Evolutionary conservation across 257 asterid genomes (phyloP).

Genomic region (Avicennia marina): DNA sequence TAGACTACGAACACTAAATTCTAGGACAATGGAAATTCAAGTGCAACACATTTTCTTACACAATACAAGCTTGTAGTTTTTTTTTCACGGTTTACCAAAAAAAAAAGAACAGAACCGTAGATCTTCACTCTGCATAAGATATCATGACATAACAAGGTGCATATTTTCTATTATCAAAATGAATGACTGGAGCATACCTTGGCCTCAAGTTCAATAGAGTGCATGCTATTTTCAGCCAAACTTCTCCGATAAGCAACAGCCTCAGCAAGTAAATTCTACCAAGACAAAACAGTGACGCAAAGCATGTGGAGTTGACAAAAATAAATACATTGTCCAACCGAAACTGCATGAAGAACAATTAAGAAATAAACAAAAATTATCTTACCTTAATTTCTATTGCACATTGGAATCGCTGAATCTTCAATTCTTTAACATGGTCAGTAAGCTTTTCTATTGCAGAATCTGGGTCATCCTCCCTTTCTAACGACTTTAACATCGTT

Average conservation of each 20-base stretch:
- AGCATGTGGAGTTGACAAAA: constrained; percentile 18
- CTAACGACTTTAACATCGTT: constrained; percentile 49
- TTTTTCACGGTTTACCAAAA: no score
- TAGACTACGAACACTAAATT: not conserved
- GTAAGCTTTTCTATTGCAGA: constrained; percentile 39
- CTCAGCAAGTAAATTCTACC: constrained; percentile 61
- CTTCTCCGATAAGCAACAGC: constrained; percentile 67
- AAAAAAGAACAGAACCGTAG: not conserved
- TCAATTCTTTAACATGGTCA: constrained; percentile 53
- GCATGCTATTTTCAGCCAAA: constrained; percentile 61
- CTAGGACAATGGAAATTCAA: not conserved
- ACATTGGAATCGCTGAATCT: constrained; percentile 48
- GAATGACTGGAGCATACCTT: constrained; percentile 43
- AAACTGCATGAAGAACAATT: constrained; percentile 21
- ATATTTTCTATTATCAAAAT: constrained; percentile 7
- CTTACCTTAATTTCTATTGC: constrained; percentile 64
- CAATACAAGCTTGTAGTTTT: not conserved
- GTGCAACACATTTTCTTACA: not conserved
- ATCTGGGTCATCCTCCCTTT: constrained; percentile 60
- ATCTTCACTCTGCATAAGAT: not conserved
- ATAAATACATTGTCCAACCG: not conserved
- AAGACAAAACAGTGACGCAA: constrained; percentile 17
- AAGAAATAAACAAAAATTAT: constrained; percentile 3
- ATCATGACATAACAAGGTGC: constrained; percentile 3
- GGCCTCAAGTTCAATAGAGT: constrained; percentile 59